These are phyloP conservation scores for Atkinsonella texensis DNA, from an alignment of 2,329 filamentous ascomycete genomes.

Conservation along the genomic window DNA sequence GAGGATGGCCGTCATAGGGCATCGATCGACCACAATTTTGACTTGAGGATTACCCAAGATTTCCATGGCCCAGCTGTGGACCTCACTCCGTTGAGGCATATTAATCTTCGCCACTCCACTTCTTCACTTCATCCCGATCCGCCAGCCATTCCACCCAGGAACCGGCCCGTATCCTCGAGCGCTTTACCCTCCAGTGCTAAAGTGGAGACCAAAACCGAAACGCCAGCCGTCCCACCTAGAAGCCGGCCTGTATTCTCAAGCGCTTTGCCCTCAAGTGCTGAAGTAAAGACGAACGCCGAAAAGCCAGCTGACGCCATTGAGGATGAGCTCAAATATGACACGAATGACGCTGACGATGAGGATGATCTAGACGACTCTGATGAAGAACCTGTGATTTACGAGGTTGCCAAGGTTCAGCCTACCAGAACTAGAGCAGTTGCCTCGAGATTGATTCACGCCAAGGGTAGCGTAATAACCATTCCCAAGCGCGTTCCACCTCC, in stretches of 20 bases:
- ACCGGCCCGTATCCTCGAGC: not conserved
- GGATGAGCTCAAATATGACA: slow-evolving; percentile 13
- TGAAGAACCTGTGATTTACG: slow-evolving; percentile 54
- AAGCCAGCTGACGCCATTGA: slow-evolving; percentile 13
- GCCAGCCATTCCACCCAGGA: slow-evolving; percentile 8
- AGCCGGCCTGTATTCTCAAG: not conserved
- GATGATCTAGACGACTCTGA: slow-evolving; percentile 38
- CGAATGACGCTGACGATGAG: slow-evolving; percentile 26
- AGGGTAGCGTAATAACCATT: slow-evolving; percentile 74
- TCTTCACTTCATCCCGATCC: slow-evolving; percentile 12
- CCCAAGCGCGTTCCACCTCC: slow-evolving; percentile 68
- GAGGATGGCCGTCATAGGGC: slow-evolving; percentile 35
- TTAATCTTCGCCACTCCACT: slow-evolving; percentile 28
- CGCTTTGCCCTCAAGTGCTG: slow-evolving; percentile 9
- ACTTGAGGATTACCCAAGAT: slow-evolving; percentile 24
- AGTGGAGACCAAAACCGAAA: slow-evolving; percentile 14
- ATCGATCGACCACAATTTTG: slow-evolving; percentile 27
- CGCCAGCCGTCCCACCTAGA: slow-evolving; percentile 9
- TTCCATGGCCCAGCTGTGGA: slow-evolving; percentile 50
- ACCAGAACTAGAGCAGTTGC: slow-evolving; percentile 44
- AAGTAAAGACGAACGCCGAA: slow-evolving; percentile 15
- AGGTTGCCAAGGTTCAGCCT: slow-evolving; percentile 48
- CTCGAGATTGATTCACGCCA: slow-evolving; percentile 55
- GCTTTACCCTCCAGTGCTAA: slow-evolving; percentile 11
- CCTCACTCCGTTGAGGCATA: slow-evolving; percentile 33